These are phyloP conservation scores for Castanea crenata DNA, from an alignment of 306 rosid genomes.

Conservation along the genomic window DNA sequence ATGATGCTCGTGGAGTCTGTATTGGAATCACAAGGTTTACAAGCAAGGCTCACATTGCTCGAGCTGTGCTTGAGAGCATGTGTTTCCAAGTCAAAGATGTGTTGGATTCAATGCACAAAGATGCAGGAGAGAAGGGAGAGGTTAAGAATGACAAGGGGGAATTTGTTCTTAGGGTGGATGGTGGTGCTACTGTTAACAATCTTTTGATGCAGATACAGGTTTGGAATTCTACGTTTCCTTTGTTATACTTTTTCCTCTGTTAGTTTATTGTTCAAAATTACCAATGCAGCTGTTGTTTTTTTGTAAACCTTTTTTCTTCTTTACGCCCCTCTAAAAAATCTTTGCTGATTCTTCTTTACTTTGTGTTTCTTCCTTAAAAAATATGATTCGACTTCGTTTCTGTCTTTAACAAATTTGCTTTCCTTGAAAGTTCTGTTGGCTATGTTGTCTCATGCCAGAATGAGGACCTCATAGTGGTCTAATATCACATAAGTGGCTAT, in stretches of 20 bases:
- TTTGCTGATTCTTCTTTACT: neutral
- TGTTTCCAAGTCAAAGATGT: constrained; percentile 91
- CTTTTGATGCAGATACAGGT: constrained; percentile 97
- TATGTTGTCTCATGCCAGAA: neutral
- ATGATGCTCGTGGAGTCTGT: constrained; percentile 90
- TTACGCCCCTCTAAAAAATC: neutral
- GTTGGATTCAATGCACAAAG: constrained; percentile 81
- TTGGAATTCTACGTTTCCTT: constrained; percentile 22
- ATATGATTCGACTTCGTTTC: neutral
- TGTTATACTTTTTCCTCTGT: neutral
- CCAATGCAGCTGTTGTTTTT: neutral
- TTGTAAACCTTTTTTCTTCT: neutral
- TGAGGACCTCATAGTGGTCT: neutral
- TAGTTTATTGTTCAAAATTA: neutral
- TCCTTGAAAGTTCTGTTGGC: neutral
- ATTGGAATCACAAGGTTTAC: constrained; percentile 83
- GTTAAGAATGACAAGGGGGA: constrained; percentile 38
- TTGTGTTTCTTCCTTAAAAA: neutral
- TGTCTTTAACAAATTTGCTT: neutral
- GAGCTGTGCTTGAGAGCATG: constrained; percentile 93
- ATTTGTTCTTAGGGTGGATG: constrained; percentile 75
- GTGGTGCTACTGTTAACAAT: constrained; percentile 81
- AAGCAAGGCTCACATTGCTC: constrained; percentile 76
- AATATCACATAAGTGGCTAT: neutral
- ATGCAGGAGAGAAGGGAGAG: constrained; percentile 36